Percentiles rank a stretch among this genome's conserved stretches.
Evolutionary conservation across 306 rosid genomes (phyloP).

Genomic region (Trichosanthes truncata): DNA sequence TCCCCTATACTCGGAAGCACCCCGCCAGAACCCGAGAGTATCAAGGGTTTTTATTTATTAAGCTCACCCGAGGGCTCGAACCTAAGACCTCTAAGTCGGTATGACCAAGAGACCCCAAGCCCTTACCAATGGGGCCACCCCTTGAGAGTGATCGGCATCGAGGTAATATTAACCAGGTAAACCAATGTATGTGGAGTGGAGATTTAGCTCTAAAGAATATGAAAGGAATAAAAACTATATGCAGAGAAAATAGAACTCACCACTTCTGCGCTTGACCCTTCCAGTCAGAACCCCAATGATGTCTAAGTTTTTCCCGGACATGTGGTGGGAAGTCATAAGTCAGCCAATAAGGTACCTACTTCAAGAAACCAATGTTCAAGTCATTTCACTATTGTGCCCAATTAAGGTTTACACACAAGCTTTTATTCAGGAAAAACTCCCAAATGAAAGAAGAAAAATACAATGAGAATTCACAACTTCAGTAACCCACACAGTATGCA

Average conservation of each 20-base stretch:
- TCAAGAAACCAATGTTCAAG: slow-evolving; percentile 6
- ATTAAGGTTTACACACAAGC: not conserved
- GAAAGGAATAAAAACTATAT: not conserved
- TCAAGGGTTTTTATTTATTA: no score
- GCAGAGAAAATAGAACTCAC: slow-evolving; percentile 26
- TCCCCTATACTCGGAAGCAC: no score
- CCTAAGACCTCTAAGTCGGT: no score
- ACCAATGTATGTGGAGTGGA: not conserved
- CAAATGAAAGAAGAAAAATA: not conserved
- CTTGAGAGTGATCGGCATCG: no score
- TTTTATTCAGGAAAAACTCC: not conserved
- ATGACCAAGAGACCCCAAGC: no score
- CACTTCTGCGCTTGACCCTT: slow-evolving; percentile 95
- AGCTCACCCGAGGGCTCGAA: no score
- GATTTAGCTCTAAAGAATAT: not conserved
- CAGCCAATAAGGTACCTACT: slow-evolving; percentile 75
- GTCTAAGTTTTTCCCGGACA: slow-evolving; percentile 53
- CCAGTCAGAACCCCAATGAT: slow-evolving; percentile 82
- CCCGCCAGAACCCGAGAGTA: no score
- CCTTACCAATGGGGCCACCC: no score
- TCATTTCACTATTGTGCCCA: not conserved
- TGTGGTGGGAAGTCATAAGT: slow-evolving; percentile 88
- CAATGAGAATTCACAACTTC: not conserved
- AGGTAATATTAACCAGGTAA: not conserved
- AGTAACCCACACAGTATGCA: not conserved